Evolutionary conservation across 371 early-diverging fungal species (phyloP), one percentile per base, ranked within the genome.

Genomic region (Syncephalastrum monosporum): DNA sequence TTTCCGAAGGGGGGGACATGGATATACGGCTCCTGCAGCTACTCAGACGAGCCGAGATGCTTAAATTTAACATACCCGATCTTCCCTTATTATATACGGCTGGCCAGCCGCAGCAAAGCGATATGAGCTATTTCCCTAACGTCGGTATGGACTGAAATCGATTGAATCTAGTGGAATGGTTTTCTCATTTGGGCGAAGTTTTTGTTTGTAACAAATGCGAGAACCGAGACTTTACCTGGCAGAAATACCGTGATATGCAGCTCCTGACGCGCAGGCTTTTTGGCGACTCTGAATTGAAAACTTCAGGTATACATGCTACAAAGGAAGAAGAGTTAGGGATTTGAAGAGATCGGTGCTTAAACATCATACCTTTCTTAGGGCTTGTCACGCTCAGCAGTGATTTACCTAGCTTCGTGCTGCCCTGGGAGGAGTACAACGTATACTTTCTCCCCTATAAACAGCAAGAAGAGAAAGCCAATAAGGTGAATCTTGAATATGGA

Each of bases 1-100:
- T 87, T 19, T 71, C 72, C 10, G 85, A 84, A 55, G 81, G 77
- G 10, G 59, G 73, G 7, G 81, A 85, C 33, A 46, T 69, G 5
- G 78, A 78, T 52, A 66, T 64, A 6, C 71, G 75, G 21, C 50
- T 81, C 48, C 60, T 81, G 25, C 63, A 67, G 24, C 70, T 78
- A 53, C 21, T 87, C 14, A 75, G 74, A 51, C 64, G 77, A 54
- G 81, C 82, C 4, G 85, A 84, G 50, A 65, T 75, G 59, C 51
- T 82, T 3, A 83, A 84, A 50, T 72, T 74, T 38, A 57, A 63
- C 38, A 62, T 80, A 48, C 75, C 81, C 12, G 78, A 79, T 48
- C 75, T 74, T 33, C 77, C 78, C 19, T 52, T 72, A 51, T 33
- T 33, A 33, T 33, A 64, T 70, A 23, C 64, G 65, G 1, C 49